phyloP scores from a whole-genome alignment of 2,329 filamentous ascomycete genomes.

The Aaosphaeria arxii region DNA sequence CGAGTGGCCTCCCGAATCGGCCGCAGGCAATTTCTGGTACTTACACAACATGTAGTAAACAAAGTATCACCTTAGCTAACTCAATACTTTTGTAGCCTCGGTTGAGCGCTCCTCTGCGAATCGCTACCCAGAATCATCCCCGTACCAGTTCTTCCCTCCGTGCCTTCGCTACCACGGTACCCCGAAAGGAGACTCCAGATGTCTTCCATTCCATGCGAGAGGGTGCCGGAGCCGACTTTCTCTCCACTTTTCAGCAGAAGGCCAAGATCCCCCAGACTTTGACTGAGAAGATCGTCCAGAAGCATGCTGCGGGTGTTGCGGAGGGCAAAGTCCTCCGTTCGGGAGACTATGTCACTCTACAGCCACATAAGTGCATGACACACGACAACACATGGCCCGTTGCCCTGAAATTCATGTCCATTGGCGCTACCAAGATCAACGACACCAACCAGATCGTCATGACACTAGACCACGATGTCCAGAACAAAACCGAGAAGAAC shows the following conservation, averaged over 20 bases:
- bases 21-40: constrained; percentile 27
- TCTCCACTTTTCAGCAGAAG: constrained; percentile 63
- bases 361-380: constrained; percentile 74
- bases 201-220: constrained; percentile 64
- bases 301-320: constrained; percentile 72
- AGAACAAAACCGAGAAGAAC: constrained; percentile 76
- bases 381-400: constrained; percentile 83
- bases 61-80: not conserved
- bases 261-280: constrained; percentile 66
- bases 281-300: constrained; percentile 90
- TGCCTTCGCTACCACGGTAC: constrained; percentile 21
- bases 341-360: constrained; percentile 81
- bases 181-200: constrained; percentile 23
- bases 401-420: constrained; percentile 75
- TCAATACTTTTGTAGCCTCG: not conserved
- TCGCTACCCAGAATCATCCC: constrained; percentile 16
- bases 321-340: constrained; percentile 70
- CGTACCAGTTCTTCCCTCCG: constrained; percentile 20
- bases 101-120: not conserved
- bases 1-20: constrained; percentile 32
- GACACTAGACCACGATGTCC: constrained; percentile 84
- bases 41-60: constrained; percentile 3
- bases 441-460: constrained; percentile 74
- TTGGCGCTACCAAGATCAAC: constrained; percentile 72
- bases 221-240: constrained; percentile 60